Conservation (phyloP, 495 filamentous ascomycete genomes). For the Pyronema domesticum region DNA sequence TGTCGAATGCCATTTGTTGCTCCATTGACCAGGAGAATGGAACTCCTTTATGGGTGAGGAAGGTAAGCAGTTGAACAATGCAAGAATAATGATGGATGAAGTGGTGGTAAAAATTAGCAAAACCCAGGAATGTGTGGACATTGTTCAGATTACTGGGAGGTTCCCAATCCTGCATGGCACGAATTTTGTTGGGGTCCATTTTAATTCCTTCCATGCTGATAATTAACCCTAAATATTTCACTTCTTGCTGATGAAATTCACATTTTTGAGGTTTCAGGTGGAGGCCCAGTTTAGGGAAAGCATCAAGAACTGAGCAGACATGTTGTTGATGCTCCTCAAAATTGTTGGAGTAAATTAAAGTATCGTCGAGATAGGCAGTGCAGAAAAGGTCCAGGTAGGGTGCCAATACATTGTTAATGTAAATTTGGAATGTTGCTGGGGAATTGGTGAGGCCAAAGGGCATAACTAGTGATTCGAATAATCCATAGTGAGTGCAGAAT, state of each 20-base stretch:
- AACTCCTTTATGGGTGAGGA: too few species aligned
- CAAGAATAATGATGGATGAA: not conserved
- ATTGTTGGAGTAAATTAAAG: too few species aligned
- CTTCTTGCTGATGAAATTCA: constrained; percentile 4
- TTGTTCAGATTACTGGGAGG: constrained; percentile 6
- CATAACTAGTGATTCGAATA: constrained; percentile 12
- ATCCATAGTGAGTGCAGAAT: constrained; percentile 4
- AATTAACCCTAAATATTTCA: constrained; percentile 7
- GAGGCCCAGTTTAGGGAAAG: constrained; percentile 9
- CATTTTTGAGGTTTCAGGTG: constrained; percentile 25
- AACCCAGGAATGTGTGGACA: constrained; percentile 15
- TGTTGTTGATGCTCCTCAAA: constrained; percentile 14
- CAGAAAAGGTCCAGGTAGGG: too few species aligned
- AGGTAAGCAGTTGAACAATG: not conserved
- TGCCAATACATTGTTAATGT: too few species aligned
- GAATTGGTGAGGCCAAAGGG: constrained; percentile 16
- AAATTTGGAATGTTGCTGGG: too few species aligned
- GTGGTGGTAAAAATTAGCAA: constrained; percentile 12
- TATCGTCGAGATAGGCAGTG: too few species aligned
- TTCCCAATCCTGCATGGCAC: constrained; percentile 6
- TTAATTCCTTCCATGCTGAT: constrained; percentile 19
- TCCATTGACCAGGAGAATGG: too few species aligned
- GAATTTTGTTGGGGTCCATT: constrained; percentile 19
- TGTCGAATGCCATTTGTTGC: too few species aligned
- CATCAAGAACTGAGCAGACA: not conserved